Percentiles rank a stretch among this genome's conserved stretches.
Conservation (phyloP, 73 alveolate species). For the Stentor coeruleus region DNA sequence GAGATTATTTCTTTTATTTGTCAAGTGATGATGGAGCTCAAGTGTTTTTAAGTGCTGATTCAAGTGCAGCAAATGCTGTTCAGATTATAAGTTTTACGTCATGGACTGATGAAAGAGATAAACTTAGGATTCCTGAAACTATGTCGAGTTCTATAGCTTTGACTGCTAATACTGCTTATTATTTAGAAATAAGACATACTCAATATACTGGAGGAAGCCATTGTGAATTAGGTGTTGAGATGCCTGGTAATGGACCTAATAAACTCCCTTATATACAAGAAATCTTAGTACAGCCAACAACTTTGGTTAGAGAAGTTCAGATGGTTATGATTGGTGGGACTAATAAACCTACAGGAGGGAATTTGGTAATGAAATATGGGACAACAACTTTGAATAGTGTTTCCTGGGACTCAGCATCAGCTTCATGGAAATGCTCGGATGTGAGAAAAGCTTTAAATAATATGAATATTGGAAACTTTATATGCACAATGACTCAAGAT, state of each 20-base stretch:
- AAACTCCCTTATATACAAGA: slow-evolving; percentile 4
- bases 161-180: not conserved
- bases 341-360: not conserved
- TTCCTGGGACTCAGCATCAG: not conserved
- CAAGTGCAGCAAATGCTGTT: not conserved
- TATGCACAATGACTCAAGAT: not conserved
- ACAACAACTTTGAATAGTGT: not conserved
- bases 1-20: slow-evolving; percentile 33
- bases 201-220: not conserved
- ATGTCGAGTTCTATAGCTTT: not conserved
- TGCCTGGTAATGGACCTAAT: slow-evolving; percentile 7
- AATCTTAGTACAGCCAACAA: not conserved
- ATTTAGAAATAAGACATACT: not conserved
- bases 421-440: not conserved
- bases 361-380: not conserved
- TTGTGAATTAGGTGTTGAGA: slow-evolving; percentile 1
- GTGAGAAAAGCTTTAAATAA: not conserved
- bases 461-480: not conserved
- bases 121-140: not conserved
- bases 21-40: slow-evolving; percentile 38
- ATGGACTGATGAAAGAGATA: not conserved
- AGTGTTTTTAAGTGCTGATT: slow-evolving; percentile 24
- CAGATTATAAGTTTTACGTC: not conserved
- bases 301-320: slow-evolving; percentile 6
- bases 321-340: not conserved